Conservation (phyloP, 148 eudicot species). For the Fallopia convolvulus region DNA sequence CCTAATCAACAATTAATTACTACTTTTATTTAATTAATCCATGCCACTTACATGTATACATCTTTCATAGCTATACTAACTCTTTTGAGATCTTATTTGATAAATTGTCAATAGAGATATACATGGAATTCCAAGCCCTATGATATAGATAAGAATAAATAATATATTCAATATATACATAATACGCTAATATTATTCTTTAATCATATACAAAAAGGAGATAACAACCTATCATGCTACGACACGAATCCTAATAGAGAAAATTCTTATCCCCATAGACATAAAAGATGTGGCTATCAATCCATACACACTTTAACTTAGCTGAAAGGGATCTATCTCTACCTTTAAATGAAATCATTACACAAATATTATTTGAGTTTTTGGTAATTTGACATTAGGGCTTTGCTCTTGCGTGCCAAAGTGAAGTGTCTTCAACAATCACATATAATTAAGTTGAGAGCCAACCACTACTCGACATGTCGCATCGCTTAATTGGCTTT, state of each 20-base stretch:
- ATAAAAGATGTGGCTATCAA: not conserved
- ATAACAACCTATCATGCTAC: not conserved
- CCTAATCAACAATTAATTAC: not conserved
- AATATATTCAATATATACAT: too few relatives aligned
- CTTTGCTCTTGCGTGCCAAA: not conserved
- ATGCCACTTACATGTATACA: too few relatives aligned
- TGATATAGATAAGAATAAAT: too few relatives aligned
- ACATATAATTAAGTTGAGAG: not conserved
- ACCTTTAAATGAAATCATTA: slow-evolving; percentile 1
- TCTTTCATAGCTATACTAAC: too few relatives aligned
- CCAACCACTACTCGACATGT: not conserved
- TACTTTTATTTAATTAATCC: not conserved
- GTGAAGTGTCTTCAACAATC: not conserved
- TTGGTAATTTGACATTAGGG: not conserved
- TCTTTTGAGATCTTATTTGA: too few relatives aligned
- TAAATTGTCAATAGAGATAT: too few relatives aligned
- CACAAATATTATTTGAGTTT: not conserved
- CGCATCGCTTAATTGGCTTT: not conserved
- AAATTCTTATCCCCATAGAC: not conserved
- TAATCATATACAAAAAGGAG: not conserved
- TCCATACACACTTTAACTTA: not conserved
- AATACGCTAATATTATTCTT: not conserved
- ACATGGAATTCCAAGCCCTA: too few relatives aligned
- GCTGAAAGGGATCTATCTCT: slow-evolving; percentile 7
- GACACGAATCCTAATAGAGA: not conserved